A percentile compares a stretch with the other conserved stretches of the same genome.
Conservation (phyloP, 768 basidiomycete genomes). For the Suillus fuscotomentosus region DNA sequence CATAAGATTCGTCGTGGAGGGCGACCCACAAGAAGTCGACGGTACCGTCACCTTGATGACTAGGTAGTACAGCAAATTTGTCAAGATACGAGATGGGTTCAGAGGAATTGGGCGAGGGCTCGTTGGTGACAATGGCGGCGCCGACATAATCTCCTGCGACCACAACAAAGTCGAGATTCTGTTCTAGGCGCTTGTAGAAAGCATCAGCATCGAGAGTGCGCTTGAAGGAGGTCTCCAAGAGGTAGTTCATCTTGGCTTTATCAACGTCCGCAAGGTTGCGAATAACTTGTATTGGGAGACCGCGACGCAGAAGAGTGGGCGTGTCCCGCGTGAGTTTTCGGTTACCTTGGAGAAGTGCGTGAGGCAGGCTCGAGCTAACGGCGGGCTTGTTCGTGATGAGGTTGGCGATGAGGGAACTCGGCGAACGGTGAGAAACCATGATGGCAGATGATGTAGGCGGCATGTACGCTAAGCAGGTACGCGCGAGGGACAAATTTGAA, state of each 20-base stretch:
- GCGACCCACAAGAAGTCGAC: conserved; percentile 99
- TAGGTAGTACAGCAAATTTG: conserved; percentile 96
- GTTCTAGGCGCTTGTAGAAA: conserved; percentile 80
- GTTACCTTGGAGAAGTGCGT: conserved; percentile 86
- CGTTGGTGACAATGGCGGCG: conserved; percentile 88
- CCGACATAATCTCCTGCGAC: conserved; percentile 95
- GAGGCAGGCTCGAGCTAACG: conserved; percentile 91
- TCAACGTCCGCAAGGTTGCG: conserved; percentile 72
- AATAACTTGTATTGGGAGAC: conserved; percentile 82
- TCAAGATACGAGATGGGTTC: conserved; percentile 86
- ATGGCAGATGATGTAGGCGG: conserved; percentile 91
- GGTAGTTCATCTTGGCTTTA: conserved; percentile 64
- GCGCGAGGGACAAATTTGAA: conserved; percentile 80
- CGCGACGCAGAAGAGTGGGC: conserved; percentile 89
- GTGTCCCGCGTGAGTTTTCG: conserved; percentile 85
- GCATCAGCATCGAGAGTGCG: conserved; percentile 64
- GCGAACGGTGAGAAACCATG: conserved; percentile 96
- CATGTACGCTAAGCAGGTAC: conserved; percentile 88
- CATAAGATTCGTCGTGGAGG: conserved; percentile 96
- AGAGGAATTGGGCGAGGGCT: conserved; percentile 35
- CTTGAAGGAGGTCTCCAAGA: conserved; percentile 87
- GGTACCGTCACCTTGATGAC: conserved; percentile 95
- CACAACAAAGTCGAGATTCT: conserved; percentile 85
- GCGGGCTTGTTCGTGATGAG: conserved; percentile 98
- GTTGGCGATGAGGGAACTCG: conserved; percentile 93